Base-by-base conservation (phyloP, 164 flowering plant species). In the Vitis rupestris region DNA sequence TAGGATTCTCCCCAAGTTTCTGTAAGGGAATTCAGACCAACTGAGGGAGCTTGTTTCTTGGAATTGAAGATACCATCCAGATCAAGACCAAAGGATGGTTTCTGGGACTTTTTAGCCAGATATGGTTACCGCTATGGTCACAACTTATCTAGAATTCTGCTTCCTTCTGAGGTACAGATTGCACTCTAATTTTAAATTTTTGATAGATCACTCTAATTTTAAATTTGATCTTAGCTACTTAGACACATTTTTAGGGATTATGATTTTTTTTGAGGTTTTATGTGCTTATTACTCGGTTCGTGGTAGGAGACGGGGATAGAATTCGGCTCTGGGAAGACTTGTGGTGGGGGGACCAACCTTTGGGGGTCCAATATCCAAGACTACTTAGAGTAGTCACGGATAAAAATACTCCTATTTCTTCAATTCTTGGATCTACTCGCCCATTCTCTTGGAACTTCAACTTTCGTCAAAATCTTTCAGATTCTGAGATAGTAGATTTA, bases 81-180 rank as follows among this genome's bases (percentile, higher is more conserved):
- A 75, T 74, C 81, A 31, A 78, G 50, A 30, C 27, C 60, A 23
- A 73, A 16, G n/a, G 82, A 72, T n/a, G 81, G 82, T 47, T 65
- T 71, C 61, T 96, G 99, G 99, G 79, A 81, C 29, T 96, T 96
- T 65, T 67, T 96, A 52, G 91, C 85, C 57, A 85, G 74, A 85
- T 93, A 91, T 78, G 99, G 99, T 57, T 96, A 77, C 67, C 85
- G 79, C 29, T 89, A 86, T 73, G 88, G 91, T 59, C 78, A 82
- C 19, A 67, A 55, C n/a, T 12, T 8, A 54, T 70, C 63, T 59
- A 87, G 99, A 29, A 70, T 88, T 37, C 76, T 96, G 75, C 99
- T 96, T 69, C 90, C 99, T 50, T 76, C 74, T 65, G 98, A 93
- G 98, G 99, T 95, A 70, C 67, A 69, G 37, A 70, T 58, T 63